Conservation (phyloP, 495 filamentous ascomycete species). For the Friedmanniomyces simplex region DNA sequence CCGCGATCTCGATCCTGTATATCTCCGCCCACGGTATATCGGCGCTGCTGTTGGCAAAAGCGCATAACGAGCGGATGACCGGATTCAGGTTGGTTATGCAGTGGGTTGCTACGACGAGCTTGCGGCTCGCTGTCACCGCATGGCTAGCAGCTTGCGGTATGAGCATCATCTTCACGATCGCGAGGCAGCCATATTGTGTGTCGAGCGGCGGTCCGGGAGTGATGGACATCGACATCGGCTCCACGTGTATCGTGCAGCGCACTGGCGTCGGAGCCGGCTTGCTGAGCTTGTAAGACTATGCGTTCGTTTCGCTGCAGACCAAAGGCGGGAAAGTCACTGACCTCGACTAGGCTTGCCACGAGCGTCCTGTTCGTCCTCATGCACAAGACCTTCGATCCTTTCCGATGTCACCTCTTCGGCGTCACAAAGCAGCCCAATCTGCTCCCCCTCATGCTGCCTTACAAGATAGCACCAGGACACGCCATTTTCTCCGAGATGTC, state of each 20-base stretch:
- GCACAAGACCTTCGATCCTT: slow-evolving; percentile 7
- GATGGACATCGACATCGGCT: neutral
- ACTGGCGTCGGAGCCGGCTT: slow-evolving; percentile 6
- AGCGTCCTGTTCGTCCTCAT: slow-evolving; percentile 10
- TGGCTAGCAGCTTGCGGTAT: slow-evolving; percentile 6
- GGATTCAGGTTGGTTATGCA: neutral
- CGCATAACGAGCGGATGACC: neutral
- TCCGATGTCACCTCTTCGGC: slow-evolving; percentile 13
- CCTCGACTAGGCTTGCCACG: neutral
- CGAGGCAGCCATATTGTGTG: neutral
- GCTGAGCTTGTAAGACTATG: slow-evolving; percentile 2
- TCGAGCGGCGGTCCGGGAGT: neutral
- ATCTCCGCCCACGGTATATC: neutral
- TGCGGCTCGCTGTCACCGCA: neutral
- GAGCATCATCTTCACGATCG: slow-evolving; percentile 4
- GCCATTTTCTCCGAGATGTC: slow-evolving; percentile 11
- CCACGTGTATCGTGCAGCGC: slow-evolving; percentile 5
- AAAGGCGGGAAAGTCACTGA: neutral
- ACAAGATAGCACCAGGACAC: neutral
- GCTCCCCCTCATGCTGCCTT: neutral
- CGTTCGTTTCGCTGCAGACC: neutral
- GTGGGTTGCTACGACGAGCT: neutral
- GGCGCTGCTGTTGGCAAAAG: neutral
- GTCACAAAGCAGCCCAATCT: neutral
- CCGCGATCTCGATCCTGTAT: neutral